Evolutionary conservation across 106 monocot genomes (phyloP).

Genomic region (Vanilla planifolia): DNA sequence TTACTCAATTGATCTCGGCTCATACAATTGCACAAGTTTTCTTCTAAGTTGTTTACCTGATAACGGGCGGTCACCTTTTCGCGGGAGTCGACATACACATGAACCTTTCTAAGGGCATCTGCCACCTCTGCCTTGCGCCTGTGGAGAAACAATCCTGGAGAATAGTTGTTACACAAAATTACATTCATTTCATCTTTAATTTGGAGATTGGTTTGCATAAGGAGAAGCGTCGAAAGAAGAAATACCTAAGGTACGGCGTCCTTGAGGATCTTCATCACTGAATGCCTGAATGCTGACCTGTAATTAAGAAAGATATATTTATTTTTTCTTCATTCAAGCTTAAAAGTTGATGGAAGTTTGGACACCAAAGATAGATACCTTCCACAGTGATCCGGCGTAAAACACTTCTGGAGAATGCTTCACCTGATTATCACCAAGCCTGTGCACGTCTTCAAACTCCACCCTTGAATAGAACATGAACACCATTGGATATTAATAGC

Average conservation of each 20-base stretch:
- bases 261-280: constrained; percentile 97
- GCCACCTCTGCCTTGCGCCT: constrained; percentile 82
- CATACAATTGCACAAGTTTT: no score
- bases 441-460: constrained; percentile 86
- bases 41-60: constrained; percentile 51
- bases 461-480: constrained; percentile 37
- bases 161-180: not conserved
- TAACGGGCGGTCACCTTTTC: constrained; percentile 99
- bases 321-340: not conserved
- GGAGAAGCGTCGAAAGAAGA: not conserved
- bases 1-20: no score
- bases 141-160: constrained; percentile 87
- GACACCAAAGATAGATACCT: constrained; percentile 31
- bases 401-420: constrained; percentile 96
- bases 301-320: constrained; percentile 6
- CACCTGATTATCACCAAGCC: constrained; percentile 87
- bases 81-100: constrained; percentile 82
- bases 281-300: constrained; percentile 98
- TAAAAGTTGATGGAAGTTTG: not conserved
- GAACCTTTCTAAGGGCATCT: constrained; percentile 74
- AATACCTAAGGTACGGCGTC: constrained; percentile 89
- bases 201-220: not conserved
- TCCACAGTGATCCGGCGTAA: constrained; percentile 97
- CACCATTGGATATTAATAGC: not conserved
- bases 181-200: not conserved